Conservation (phyloP, 2,329 filamentous ascomycete genomes). For the Drechslerella stenobrocha region DNA sequence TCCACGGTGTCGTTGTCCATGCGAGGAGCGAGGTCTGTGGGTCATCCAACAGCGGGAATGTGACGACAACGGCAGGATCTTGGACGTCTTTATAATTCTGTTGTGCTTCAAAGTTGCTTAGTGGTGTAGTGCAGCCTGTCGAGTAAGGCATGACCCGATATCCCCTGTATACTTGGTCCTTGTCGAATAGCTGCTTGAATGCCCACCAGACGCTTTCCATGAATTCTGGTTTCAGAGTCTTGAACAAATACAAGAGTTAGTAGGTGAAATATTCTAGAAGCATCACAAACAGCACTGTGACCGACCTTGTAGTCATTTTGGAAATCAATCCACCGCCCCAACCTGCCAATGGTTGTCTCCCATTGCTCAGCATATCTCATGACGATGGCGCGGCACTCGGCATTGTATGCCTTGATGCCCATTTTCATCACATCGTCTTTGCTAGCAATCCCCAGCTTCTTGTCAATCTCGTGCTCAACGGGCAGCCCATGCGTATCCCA, state of each 20-base stretch:
- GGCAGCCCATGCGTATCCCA: conserved; percentile 96
- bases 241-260: conserved; percentile 5
- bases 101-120: conserved; percentile 91
- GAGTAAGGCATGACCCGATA: conserved; percentile 95
- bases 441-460: conserved; percentile 85
- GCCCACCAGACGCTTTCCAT: conserved; percentile 99
- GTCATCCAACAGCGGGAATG: conserved; percentile 80
- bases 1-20: conserved; percentile 91
- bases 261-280: neutral
- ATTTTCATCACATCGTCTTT: conserved; percentile 83
- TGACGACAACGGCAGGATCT: conserved; percentile 84
- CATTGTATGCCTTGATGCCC: conserved; percentile 86
- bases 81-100: conserved; percentile 94
- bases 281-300: conserved; percentile 14
- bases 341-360: conserved; percentile 80
- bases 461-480: conserved; percentile 97
- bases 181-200: conserved; percentile 89
- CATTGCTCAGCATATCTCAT: conserved; percentile 88
- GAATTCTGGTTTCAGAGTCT: conserved; percentile 75
- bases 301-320: conserved; percentile 90
- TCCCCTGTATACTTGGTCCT: conserved; percentile 84
- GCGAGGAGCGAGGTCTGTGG: conserved; percentile 75
- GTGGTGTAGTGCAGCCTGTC: conserved; percentile 81
- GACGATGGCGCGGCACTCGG: conserved; percentile 86
- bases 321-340: conserved; percentile 96